These are phyloP conservation scores for Tricholoma saponaceum DNA, from an alignment of 768 basidiomycete genomes.

Conservation along the genomic window DNA sequence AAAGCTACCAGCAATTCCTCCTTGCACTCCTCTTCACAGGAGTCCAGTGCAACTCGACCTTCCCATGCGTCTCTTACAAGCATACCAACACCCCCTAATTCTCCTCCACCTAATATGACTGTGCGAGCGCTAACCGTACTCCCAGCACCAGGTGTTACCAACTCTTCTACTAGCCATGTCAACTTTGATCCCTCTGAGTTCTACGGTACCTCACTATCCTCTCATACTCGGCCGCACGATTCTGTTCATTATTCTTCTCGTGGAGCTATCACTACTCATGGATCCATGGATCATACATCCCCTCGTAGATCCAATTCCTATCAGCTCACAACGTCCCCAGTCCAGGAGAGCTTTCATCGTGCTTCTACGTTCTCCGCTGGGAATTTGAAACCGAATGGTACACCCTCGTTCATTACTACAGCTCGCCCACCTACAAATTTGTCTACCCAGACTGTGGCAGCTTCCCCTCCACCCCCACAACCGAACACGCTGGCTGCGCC, in stretches of 20 bases:
- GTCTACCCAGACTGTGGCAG: slow-evolving; percentile 2
- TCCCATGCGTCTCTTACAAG: background rate
- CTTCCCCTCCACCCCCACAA: background rate
- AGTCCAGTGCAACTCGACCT: background rate
- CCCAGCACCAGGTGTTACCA: background rate
- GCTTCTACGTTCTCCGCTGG: slow-evolving; percentile 5
- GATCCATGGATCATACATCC: background rate
- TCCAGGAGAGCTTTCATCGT: slow-evolving; percentile 4
- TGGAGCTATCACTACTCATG: background rate
- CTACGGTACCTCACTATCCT: background rate
- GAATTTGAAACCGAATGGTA: slow-evolving; percentile 2
- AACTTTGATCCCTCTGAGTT: background rate
- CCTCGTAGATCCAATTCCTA: slow-evolving; percentile 9
- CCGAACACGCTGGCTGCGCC: background rate
- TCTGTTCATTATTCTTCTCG: background rate
- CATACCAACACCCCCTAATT: slow-evolving; percentile 5
- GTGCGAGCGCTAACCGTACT: background rate
- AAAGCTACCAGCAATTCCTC: slow-evolving; percentile 1
- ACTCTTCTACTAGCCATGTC: background rate
- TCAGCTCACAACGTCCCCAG: background rate
- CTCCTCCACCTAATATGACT: background rate
- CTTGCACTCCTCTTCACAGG: background rate
- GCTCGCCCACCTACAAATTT: slow-evolving; percentile 6
- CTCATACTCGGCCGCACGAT: background rate
- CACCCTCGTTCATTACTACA: slow-evolving; percentile 4